Evolutionary conservation across 352 stramenopile species (phyloP), one percentile per base, ranked within the genome.

Genomic region (Pythium utonaiense): DNA sequence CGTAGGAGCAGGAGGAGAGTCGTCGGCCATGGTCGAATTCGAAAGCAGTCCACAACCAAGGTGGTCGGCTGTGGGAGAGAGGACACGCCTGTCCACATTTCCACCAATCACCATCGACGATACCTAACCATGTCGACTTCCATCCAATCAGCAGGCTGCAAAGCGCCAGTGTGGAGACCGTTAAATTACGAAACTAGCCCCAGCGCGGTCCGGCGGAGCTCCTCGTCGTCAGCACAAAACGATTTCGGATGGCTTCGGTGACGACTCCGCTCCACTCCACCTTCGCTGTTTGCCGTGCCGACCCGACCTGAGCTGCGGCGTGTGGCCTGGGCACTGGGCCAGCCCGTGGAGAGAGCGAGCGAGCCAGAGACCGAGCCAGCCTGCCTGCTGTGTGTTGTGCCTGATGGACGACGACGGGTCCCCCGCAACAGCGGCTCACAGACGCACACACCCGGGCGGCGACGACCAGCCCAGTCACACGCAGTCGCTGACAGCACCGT

Each of bases 211-310:
- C n/a, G n/a, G n/a, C n/a, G n/a, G n/a, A n/a, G n/a, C n/a, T n/a
- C n/a, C n/a, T 40, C 48, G 28, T 36, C 56, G 33, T n/a, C n/a
- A 17, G 19, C 34, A 28, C 44, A 70, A 62, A 65, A 66, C 56
- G 57, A 66, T 70, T 70, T 70, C 63, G 56, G 41, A 70, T 70
- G 63, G 63, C 63, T 70, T 70, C 63, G 63, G 63, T 65, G 63
- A 70, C 63, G 57, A 70, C 63, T 56, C 56, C 50, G 56, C 24
- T 51, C 42, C 28, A 33, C 28, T 33, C 28, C 28, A 33, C 28
- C 28, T 33, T 33, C 28, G 28, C 10, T 21, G 0, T 14, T 50
- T n/a, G n/a, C n/a, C 21, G 19, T 10, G 28, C 27, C 48, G 19
- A 56, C 47, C 53, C 38, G 45, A 54, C 22, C 53, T 52, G 41